These are phyloP conservation scores for Penicillium italicum DNA, from an alignment of 2,329 filamentous ascomycete species.

Conservation along the genomic window DNA sequence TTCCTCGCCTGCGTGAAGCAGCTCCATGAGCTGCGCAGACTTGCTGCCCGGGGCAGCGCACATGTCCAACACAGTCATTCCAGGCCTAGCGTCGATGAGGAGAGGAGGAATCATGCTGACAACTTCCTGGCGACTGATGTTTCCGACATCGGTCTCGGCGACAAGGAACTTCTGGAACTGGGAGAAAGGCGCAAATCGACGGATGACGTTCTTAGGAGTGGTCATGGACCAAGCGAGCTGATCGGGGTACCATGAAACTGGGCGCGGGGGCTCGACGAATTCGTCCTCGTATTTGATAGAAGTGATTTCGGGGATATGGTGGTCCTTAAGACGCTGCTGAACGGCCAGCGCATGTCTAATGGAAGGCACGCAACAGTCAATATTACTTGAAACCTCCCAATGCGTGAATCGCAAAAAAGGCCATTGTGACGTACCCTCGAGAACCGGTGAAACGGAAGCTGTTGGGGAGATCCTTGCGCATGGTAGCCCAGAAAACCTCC, in stretches of 20 bases:
- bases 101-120: constrained; percentile 99
- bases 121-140: constrained; percentile 95
- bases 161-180: constrained; percentile 97
- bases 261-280: constrained; percentile 73
- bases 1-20: constrained; percentile 91
- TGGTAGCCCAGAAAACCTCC: constrained; percentile 75
- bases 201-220: constrained; percentile 91
- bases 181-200: constrained; percentile 89
- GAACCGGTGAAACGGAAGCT: constrained; percentile 97
- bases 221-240: constrained; percentile 97
- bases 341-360: constrained; percentile 86
- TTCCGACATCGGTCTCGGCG: constrained; percentile 93
- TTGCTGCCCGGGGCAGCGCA: constrained; percentile 97
- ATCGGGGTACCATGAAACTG: constrained; percentile 90
- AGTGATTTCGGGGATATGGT: constrained; percentile 87
- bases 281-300: constrained; percentile 80
- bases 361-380: constrained; percentile 10
- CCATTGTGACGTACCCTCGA: constrained; percentile 63
- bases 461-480: constrained; percentile 85
- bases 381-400: background rate
- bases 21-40: constrained; percentile 89
- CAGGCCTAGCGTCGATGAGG: constrained; percentile 83
- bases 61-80: constrained; percentile 91
- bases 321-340: constrained; percentile 78
- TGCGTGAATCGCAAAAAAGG: constrained; percentile 1